Evolutionary conservation across 1,284 basidiomycete species (phyloP).

Genomic region (Kwoniella shivajii): DNA sequence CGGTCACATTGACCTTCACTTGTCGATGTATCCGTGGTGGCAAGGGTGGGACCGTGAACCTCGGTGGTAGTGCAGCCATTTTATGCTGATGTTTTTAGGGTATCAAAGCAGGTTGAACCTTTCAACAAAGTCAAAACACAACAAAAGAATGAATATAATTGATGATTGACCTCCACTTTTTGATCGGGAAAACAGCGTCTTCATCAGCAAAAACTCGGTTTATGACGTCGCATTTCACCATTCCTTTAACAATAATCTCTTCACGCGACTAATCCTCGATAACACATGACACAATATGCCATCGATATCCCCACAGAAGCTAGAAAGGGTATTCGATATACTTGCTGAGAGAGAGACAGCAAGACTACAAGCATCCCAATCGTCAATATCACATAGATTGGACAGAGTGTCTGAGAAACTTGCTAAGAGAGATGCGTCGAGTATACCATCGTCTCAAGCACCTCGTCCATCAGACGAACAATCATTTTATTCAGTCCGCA

Average conservation of each 20-base stretch:
- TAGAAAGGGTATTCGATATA: constrained; percentile 7
- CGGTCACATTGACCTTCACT: constrained; percentile 31
- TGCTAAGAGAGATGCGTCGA: constrained; percentile 10
- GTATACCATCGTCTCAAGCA: neutral
- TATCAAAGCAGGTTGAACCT: neutral
- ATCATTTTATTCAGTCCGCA: constrained; percentile 33
- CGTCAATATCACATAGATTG: neutral
- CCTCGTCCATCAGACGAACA: constrained; percentile 3
- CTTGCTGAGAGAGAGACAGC: constrained; percentile 15
- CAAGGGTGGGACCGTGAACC: constrained; percentile 47
- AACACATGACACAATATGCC: constrained; percentile 5
- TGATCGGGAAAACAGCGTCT: too few species aligned
- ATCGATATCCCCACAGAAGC: neutral
- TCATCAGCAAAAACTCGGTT: too few species aligned
- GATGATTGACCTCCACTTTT: too few species aligned
- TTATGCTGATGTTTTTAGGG: neutral
- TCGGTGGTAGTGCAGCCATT: constrained; percentile 36
- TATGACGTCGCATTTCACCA: too few species aligned
- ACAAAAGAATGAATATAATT: neutral
- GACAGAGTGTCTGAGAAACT: constrained; percentile 8
- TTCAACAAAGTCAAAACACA: neutral
- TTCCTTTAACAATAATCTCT: too few species aligned
- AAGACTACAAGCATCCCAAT: constrained; percentile 1
- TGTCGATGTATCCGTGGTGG: constrained; percentile 46
- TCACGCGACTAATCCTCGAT: neutral